A percentile compares a stretch with the other conserved stretches of the same genome.
These are phyloP conservation scores for Aspergillus clavatus DNA, from an alignment of 2,329 filamentous ascomycete species.

Conservation along the genomic window DNA sequence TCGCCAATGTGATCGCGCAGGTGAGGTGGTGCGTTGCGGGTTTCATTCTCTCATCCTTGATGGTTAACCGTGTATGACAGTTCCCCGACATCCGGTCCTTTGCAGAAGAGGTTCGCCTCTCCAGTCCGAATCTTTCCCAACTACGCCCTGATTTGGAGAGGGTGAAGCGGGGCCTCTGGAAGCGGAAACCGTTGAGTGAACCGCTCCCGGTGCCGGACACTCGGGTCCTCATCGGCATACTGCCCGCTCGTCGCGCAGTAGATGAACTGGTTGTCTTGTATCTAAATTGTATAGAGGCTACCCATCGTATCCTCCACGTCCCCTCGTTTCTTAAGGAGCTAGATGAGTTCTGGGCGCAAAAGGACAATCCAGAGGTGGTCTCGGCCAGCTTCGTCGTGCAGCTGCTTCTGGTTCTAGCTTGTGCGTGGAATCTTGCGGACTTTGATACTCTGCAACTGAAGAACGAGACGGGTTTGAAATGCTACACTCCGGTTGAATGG, in stretches of 20 bases:
- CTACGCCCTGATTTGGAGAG: constrained; percentile 32
- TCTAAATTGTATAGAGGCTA: constrained; percentile 37
- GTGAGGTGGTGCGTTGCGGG: too few species aligned
- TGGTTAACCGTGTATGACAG: constrained; percentile 20
- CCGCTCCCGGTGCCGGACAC: constrained; percentile 28
- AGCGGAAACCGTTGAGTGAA: constrained; percentile 24
- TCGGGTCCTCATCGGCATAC: constrained; percentile 26
- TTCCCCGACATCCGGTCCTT: constrained; percentile 37
- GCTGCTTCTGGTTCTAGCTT: constrained; percentile 35
- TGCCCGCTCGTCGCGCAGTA: constrained; percentile 32
- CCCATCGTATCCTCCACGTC: constrained; percentile 38
- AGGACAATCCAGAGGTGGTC: constrained; percentile 22
- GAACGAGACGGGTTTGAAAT: constrained; percentile 23
- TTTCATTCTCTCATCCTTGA: background rate
- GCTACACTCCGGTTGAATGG: constrained; percentile 54
- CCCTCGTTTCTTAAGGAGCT: constrained; percentile 39
- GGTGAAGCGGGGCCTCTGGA: constrained; percentile 30
- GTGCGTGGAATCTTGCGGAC: constrained; percentile 36
- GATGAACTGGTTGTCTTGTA: constrained; percentile 38
- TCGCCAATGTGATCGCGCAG: constrained; percentile 37
- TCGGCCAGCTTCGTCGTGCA: constrained; percentile 33
- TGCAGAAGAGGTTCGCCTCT: constrained; percentile 34
- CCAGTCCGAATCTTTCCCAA: constrained; percentile 32
- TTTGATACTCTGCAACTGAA: constrained; percentile 24
- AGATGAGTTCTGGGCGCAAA: constrained; percentile 31